Evolutionary conservation across 2,329 filamentous ascomycete species (phyloP), one percentile per base, ranked within the genome.

Genomic region (Aspergillus sp.): DNA sequence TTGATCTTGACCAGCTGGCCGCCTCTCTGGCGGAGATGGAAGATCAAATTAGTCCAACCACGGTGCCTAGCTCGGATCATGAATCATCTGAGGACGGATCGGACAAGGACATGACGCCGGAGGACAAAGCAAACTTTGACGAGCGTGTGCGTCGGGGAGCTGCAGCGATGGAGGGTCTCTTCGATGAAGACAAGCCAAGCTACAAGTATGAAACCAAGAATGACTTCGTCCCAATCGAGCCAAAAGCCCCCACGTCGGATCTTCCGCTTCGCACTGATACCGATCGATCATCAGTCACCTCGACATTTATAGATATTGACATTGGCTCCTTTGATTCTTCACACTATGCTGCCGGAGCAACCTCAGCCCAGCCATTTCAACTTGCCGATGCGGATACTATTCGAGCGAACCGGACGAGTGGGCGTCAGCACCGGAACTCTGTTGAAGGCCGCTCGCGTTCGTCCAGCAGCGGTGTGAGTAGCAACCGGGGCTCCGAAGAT

Each of bases 171-270:
- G 81, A 84, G 58, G 82, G 85, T 8, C 71, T 88, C 3, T 88
- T 87, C 68, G 79, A 88, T 62, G 78, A 81, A 38, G 76, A 80
- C 32, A 80, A 79, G 57, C 81, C 81, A 6, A 83, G 81, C n/a
- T 88, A 88, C 69, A 81, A 80, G 58, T 85, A 86, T 67, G 83
- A 84, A 64, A 81, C 79, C 7, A 78, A 84, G 52, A 81, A 81
- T 49, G 78, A 79, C 66, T 80, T 82, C 61, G 74, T 81, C 3
- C 79, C 79, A 0, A 71, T 81, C 23, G 73, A 80, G 62, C 65
- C 72, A 10, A 71, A 70, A 66, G 77, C 79, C 48, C 79, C 80
- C 23, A 67, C 70, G 2, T 85, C 84, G 2, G 85, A 87, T 68
- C 75, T 88, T 5, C 83, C 85, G 7, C 78, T 81, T 19, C 75